Base-by-base conservation (phyloP, 371 early-diverging fungal species). In the Lichtheimia ornata region DNA sequence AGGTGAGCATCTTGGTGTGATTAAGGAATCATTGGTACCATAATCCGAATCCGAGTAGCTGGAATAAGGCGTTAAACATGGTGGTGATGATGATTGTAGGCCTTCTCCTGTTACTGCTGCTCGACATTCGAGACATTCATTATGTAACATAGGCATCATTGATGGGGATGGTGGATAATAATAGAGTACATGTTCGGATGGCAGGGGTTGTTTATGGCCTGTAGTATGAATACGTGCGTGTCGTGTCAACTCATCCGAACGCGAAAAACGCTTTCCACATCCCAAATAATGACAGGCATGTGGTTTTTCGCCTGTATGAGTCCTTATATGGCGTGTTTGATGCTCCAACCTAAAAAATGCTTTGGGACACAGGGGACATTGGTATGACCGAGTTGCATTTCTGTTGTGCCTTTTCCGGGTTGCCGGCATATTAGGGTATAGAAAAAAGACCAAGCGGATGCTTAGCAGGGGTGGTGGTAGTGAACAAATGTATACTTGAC, bases 231-330 rank as follows among this genome's bases (percentile, higher is more conserved):
- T 88, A 57, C 83, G 83, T 70, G 78, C 74, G 73, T 92, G 93
- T 40, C 88, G 75, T 25, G 88, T 86, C 43, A 95, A 74, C 70
- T 94, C 92, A 73, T 94, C 95, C 30, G 89, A 87, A 40, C 93
- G 84, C 43, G 91, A 87, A 73, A 94, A 94, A 7, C 88, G 80
- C 76, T 91, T 91, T 35, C 77, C 83, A 71, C 94, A 94, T 49
- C 82, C 82, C 3, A 79, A 63, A 59, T 77, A 83, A 18, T 82
- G 72, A 74, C 94, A 94, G 53, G 79, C 82, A 69, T 85, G 88
- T 18, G 94, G 94, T 62, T 86, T 89, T 70, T 94, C 94, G 44
- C 92, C 92, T 0, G 94, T 93, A 66, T 93, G 94, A 7, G 91
- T 92, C 58, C 91, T 81, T 63, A 89, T 85, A 70, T 94, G 93